Evolutionary conservation across 805 yeast species (phyloP).

Genomic region (Teunomyces tritomae): DNA sequence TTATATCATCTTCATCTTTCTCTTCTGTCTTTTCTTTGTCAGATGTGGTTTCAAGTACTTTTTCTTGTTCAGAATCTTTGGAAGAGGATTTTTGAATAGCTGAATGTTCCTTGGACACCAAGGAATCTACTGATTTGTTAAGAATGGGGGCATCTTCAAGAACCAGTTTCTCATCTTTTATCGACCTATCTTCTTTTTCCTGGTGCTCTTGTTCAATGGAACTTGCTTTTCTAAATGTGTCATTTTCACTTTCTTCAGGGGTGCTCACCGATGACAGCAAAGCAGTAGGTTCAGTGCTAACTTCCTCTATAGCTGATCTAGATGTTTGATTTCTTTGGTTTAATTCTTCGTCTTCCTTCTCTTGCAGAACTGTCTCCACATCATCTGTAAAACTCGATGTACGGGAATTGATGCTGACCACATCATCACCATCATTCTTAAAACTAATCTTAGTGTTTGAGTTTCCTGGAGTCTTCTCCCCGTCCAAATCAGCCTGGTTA

Average conservation of each 20-base stretch:
- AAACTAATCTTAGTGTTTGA: conserved; percentile 26
- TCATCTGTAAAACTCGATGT: conserved; percentile 30
- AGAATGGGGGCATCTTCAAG: too few relatives aligned
- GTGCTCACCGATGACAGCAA: too few relatives aligned
- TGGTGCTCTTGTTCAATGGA: too few relatives aligned
- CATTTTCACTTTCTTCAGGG: neutral
- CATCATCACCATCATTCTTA: conserved; percentile 23
- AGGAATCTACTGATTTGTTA: too few relatives aligned
- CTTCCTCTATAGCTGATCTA: neutral
- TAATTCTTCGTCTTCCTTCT: conserved; percentile 16
- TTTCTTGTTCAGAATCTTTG: too few relatives aligned
- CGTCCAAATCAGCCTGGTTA: conserved; percentile 15
- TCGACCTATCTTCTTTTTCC: too few relatives aligned
- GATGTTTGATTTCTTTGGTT: neutral
- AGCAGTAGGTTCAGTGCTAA: neutral
- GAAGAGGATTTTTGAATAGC: too few relatives aligned
- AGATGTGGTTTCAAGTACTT: too few relatives aligned
- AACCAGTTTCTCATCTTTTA: too few relatives aligned
- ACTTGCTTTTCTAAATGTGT: too few relatives aligned
- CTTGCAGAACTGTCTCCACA: conserved; percentile 28
- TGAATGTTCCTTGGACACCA: too few relatives aligned
- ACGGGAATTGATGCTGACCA: conserved; percentile 12
- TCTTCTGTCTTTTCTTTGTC: neutral
- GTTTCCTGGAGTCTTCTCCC: conserved; percentile 34
- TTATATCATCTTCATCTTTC: neutral